Evolutionary conservation across 768 basidiomycete species (phyloP).

Genomic region (Floccularia luteovirens): DNA sequence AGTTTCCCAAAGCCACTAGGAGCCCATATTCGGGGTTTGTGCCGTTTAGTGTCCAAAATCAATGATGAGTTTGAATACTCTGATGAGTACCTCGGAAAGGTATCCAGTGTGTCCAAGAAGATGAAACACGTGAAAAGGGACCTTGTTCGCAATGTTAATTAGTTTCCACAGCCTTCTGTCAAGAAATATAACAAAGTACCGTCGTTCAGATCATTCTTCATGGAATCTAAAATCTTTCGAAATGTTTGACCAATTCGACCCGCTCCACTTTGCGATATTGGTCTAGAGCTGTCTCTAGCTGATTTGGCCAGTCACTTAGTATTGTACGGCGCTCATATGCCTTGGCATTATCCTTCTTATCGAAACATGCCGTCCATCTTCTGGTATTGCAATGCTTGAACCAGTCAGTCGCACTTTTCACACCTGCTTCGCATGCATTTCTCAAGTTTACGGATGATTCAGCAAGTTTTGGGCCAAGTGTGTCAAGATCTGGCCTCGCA

Average conservation of each 20-base stretch:
- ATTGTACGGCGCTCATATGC: slow-evolving; percentile 16
- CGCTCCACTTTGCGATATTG: slow-evolving; percentile 27
- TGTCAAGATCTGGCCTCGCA: slow-evolving; percentile 35
- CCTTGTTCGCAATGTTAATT: slow-evolving; percentile 15
- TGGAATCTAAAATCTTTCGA: slow-evolving; percentile 22
- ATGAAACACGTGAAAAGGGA: slow-evolving; percentile 39
- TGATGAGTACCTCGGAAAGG: slow-evolving; percentile 27
- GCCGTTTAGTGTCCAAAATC: slow-evolving; percentile 25
- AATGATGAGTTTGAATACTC: slow-evolving; percentile 20
- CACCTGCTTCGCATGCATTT: slow-evolving; percentile 17
- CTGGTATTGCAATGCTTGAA: slow-evolving; percentile 25
- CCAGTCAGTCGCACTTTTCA: slow-evolving; percentile 21
- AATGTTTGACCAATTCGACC: slow-evolving; percentile 28
- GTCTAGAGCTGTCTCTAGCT: slow-evolving; percentile 17
- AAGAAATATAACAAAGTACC: slow-evolving; percentile 5
- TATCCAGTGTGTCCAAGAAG: slow-evolving; percentile 32
- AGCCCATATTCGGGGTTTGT: slow-evolving; percentile 30
- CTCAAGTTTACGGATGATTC: slow-evolving; percentile 26
- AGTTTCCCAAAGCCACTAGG: slow-evolving; percentile 33
- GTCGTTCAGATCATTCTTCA: slow-evolving; percentile 7
- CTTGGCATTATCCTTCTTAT: slow-evolving; percentile 10
- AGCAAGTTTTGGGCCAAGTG: slow-evolving; percentile 31
- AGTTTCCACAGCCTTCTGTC: not conserved
- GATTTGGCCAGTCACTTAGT: slow-evolving; percentile 15
- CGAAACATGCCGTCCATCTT: slow-evolving; percentile 25